Percentiles rank a stretch among this genome's conserved stretches.
Evolutionary conservation across 805 yeast species (phyloP).

Genomic region (Wickerhamiella qilinensis): DNA sequence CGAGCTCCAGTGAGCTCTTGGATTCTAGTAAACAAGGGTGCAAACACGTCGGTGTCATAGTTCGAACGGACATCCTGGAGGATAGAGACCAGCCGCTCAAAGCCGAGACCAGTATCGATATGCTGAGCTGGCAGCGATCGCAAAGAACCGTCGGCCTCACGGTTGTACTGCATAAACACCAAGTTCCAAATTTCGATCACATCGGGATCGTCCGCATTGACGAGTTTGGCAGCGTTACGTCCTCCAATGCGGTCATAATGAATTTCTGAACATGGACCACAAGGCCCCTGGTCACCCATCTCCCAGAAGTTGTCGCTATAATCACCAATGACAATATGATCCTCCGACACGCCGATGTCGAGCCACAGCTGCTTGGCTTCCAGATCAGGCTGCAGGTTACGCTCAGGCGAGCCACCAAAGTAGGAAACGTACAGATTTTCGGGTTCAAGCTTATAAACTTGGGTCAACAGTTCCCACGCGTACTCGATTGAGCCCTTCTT

Average conservation of each 20-base stretch:
- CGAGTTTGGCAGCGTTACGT: slow-evolving; percentile 80
- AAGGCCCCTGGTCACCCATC: slow-evolving; percentile 99
- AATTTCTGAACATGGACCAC: slow-evolving; percentile 98
- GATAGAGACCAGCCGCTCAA: slow-evolving; percentile 89
- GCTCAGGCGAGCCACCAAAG: slow-evolving; percentile 78
- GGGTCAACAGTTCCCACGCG: slow-evolving; percentile 85
- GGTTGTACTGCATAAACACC: slow-evolving; percentile 91
- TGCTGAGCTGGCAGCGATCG: slow-evolving; percentile 84
- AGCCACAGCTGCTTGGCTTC: slow-evolving; percentile 86
- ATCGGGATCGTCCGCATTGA: slow-evolving; percentile 94
- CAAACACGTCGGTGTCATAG: slow-evolving; percentile 94
- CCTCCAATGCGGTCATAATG: slow-evolving; percentile 98
- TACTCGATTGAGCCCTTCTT: slow-evolving; percentile 79
- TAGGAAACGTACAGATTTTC: slow-evolving; percentile 87
- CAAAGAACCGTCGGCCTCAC: slow-evolving; percentile 75
- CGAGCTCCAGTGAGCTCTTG: slow-evolving; percentile 89
- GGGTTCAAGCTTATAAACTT: slow-evolving; percentile 61
- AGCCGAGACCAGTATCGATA: slow-evolving; percentile 97
- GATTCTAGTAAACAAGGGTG: slow-evolving; percentile 71
- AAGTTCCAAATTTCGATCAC: slow-evolving; percentile 96
- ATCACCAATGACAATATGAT: slow-evolving; percentile 84
- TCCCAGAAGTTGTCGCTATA: slow-evolving; percentile 96
- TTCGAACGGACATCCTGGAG: slow-evolving; percentile 83
- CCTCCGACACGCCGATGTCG: slow-evolving; percentile 75
- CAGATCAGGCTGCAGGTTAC: slow-evolving; percentile 79